Base-by-base conservation (phyloP, 441 rosid species). In the Bruguiera hainesii region DNA sequence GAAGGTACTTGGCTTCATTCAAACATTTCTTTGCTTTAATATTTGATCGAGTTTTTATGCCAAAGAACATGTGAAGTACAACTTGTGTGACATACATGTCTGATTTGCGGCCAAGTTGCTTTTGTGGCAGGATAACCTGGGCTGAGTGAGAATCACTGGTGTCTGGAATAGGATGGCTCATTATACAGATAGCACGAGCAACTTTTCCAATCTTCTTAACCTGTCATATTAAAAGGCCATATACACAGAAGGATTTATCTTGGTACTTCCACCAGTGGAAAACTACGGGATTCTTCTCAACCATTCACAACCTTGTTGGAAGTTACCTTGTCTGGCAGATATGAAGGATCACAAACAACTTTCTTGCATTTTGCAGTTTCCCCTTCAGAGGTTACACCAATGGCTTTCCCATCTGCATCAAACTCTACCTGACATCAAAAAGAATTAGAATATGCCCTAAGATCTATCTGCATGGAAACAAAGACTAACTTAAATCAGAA, bases 331-430 rank as follows among this genome's bases (percentile, higher is more conserved):
- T 72, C 66, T 0, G 93, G 76, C 67, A 89, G 77, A 79, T 89
- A 91, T 33, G 91, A 91, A 65, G 96, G 96, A 68, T 91, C 93
- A 39, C 90, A 88, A 60, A 91, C 96, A 78, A 86, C 85, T 80
- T 89, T 92, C 79, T 89, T 92, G 78, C 96, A 88, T 75, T 74
- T 89, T 10, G 95, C 95, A 67, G 95, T 92, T 80, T 92, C 96
- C 53, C 94, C 92, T 71, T 86, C 89, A 15, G 96, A 91, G 6
- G 91, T 86, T 64, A 89, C 94, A 65, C 96, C 90, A 30, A 52
- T 4, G 35, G 76, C 98, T 78, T 83, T 80, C 50, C 95, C 93
- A 70, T 79, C 83, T n/a, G 72, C 89, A 21, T 85, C 83, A 8
- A 85, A 89, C 75, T 88, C 89, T 26, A 89, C 94, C 91, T 90